phyloP scores from a whole-genome alignment of 169 alveolate genomes.

The Cryptosporidium tyzzeri region DNA sequence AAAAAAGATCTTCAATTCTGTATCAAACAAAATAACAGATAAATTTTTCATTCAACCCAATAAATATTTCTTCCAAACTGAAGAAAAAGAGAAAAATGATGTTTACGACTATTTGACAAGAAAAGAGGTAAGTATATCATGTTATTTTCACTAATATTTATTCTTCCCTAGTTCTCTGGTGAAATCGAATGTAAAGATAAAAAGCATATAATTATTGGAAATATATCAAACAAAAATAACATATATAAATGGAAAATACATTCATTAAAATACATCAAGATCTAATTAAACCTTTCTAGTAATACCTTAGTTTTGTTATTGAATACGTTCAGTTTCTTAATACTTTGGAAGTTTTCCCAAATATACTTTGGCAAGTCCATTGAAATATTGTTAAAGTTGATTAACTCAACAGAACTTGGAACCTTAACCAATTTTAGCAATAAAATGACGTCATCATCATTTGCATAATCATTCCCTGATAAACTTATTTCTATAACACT shows the following conservation, averaged over 20 bases:
- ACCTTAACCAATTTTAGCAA: slow-evolving; percentile 12
- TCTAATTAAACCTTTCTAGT: slow-evolving; percentile 31
- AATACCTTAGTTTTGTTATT: slow-evolving; percentile 28
- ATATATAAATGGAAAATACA: slow-evolving; percentile 18
- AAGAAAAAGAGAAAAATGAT: not conserved
- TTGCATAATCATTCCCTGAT: slow-evolving; percentile 38
- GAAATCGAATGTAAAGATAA: slow-evolving; percentile 36
- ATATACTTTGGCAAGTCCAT: slow-evolving; percentile 13
- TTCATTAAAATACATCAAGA: slow-evolving; percentile 9
- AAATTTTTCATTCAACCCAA: not conserved
- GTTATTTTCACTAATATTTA: not conserved
- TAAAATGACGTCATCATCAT: slow-evolving; percentile 28
- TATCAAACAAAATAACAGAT: not conserved
- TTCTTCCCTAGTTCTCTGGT: slow-evolving; percentile 18
- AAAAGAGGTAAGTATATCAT: slow-evolving; percentile 19
- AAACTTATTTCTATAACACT: slow-evolving; percentile 15
- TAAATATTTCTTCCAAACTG: not conserved
- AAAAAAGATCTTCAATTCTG: not conserved
- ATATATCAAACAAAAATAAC: not conserved
- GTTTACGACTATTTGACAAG: not conserved
- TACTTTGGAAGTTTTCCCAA: slow-evolving; percentile 53
- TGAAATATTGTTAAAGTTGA: slow-evolving; percentile 20
- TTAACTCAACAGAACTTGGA: slow-evolving; percentile 27
- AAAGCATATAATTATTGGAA: slow-evolving; percentile 2
- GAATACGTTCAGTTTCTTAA: slow-evolving; percentile 16